These are phyloP conservation scores for Gaeumannomyces sp. DNA, from an alignment of 2,329 filamentous ascomycete genomes.

Conservation along the genomic window DNA sequence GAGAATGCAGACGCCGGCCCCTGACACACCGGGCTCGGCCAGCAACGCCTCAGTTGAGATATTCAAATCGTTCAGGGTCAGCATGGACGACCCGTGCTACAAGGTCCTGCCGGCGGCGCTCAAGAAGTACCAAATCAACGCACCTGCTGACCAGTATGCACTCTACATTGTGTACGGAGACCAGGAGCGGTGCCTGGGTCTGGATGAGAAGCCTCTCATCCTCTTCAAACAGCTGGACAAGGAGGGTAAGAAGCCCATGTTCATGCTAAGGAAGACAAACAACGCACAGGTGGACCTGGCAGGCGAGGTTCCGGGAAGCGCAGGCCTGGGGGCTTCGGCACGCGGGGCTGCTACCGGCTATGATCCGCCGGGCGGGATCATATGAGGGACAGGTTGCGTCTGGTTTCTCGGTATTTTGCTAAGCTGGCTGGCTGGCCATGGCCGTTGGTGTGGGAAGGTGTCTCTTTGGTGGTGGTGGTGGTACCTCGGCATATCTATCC, in stretches of 20 bases:
- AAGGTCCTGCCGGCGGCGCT: slow-evolving; percentile 93
- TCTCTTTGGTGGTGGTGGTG: too few species aligned
- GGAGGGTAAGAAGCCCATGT: slow-evolving; percentile 98
- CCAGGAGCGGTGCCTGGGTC: slow-evolving; percentile 84
- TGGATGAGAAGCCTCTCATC: slow-evolving; percentile 91
- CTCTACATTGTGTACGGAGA: slow-evolving; percentile 99
- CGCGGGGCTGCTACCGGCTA: slow-evolving; percentile 42
- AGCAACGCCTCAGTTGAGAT: slow-evolving; percentile 73
- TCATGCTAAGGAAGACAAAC: slow-evolving; percentile 78
- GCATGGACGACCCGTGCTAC: slow-evolving; percentile 96
- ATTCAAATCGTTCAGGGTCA: slow-evolving; percentile 97
- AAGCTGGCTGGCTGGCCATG: too few species aligned
- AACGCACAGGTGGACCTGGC: slow-evolving; percentile 41
- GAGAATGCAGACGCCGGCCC: slow-evolving; percentile 55
- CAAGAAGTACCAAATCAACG: slow-evolving; percentile 97
- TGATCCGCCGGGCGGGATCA: slow-evolving; percentile 55
- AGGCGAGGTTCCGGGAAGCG: slow-evolving; percentile 45
- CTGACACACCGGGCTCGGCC: slow-evolving; percentile 48
- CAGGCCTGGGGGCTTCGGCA: slow-evolving; percentile 39
- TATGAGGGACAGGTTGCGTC: slow-evolving; percentile 26
- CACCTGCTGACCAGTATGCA: slow-evolving; percentile 95
- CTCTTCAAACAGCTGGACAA: slow-evolving; percentile 96
- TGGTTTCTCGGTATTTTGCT: too few species aligned
- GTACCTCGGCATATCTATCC: too few species aligned
- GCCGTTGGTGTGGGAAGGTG: too few species aligned